Evolutionary conservation across 192 early-diverging fungal genomes (phyloP).

Genomic region (Backusella parvicylindrica): DNA sequence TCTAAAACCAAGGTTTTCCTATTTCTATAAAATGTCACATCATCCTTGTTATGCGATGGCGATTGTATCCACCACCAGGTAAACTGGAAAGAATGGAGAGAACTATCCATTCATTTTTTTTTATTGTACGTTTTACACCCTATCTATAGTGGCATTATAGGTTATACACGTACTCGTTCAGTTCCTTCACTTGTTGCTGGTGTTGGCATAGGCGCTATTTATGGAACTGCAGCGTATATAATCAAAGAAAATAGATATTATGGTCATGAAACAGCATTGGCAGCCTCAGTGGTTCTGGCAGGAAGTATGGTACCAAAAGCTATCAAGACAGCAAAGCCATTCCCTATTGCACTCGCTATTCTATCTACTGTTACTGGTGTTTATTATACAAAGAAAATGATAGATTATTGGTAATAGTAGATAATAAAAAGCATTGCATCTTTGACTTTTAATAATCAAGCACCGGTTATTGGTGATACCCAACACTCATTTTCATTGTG

Average conservation of each 20-base stretch:
- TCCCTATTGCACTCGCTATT: constrained; percentile 26
- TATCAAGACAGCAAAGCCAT: constrained; percentile 20
- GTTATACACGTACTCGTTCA: constrained; percentile 24
- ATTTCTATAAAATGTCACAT: background rate
- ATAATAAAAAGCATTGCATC: no score
- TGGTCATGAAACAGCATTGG: constrained; percentile 34
- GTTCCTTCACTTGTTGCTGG: constrained; percentile 30
- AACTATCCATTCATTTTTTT: background rate
- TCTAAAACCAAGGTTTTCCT: background rate
- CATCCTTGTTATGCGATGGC: background rate
- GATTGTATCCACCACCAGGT: background rate
- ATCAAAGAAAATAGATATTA: constrained; percentile 31
- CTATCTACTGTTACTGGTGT: constrained; percentile 21
- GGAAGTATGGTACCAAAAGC: constrained; percentile 30
- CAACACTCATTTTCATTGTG: background rate
- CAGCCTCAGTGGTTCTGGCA: constrained; percentile 30
- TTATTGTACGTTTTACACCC: background rate
- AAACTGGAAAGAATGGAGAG: background rate
- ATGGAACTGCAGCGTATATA: constrained; percentile 26
- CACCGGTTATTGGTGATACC: background rate
- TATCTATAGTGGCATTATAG: constrained; percentile 20
- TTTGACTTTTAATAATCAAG: background rate
- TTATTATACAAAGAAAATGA: constrained; percentile 36
- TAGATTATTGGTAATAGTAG: constrained; percentile 23
- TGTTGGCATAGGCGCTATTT: constrained; percentile 23